Evolutionary conservation across 2,329 filamentous ascomycete species (phyloP).

Genomic region (Pseudogymnoascus sp.): DNA sequence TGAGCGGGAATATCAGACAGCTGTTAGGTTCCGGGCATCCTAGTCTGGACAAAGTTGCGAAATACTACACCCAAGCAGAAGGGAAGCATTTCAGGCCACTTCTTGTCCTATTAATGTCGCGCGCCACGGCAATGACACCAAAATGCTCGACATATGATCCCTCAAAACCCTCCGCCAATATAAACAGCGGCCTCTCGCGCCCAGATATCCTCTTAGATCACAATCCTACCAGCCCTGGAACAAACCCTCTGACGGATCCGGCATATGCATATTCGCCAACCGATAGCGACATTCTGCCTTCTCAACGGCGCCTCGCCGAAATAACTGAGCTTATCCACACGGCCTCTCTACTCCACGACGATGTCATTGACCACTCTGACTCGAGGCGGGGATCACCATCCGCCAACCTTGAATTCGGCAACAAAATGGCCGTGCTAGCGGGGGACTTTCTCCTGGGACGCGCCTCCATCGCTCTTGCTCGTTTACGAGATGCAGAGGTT

Average conservation of each 20-base stretch:
- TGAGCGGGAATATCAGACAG: conserved; percentile 88
- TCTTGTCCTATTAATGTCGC: conserved; percentile 92
- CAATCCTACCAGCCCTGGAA: conserved; percentile 60
- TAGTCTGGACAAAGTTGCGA: conserved; percentile 86
- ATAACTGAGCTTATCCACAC: conserved; percentile 98
- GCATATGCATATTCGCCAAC: conserved; percentile 27
- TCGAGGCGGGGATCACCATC: conserved; percentile 77
- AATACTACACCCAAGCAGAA: conserved; percentile 96
- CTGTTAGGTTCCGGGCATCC: conserved; percentile 92
- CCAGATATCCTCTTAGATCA: conserved; percentile 64
- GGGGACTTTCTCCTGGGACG: conserved; percentile 94
- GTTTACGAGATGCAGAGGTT: conserved; percentile 86
- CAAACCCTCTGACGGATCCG: conserved; percentile 42
- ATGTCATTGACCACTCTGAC: conserved; percentile 91
- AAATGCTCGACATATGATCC: conserved; percentile 43
- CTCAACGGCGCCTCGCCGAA: conserved; percentile 85
- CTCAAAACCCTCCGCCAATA: conserved; percentile 30
- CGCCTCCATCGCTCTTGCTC: conserved; percentile 86
- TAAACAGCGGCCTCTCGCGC: conserved; percentile 56
- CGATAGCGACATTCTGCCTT: conserved; percentile 72
- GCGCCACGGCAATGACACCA: conserved; percentile 77
- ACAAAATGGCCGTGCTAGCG: conserved; percentile 97
- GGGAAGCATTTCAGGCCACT: conserved; percentile 94
- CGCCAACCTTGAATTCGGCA: conserved; percentile 91
- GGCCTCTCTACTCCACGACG: conserved; percentile 91